Conservation (phyloP, 2,329 filamentous ascomycete genomes). For the Sporothrix brasiliensis region DNA sequence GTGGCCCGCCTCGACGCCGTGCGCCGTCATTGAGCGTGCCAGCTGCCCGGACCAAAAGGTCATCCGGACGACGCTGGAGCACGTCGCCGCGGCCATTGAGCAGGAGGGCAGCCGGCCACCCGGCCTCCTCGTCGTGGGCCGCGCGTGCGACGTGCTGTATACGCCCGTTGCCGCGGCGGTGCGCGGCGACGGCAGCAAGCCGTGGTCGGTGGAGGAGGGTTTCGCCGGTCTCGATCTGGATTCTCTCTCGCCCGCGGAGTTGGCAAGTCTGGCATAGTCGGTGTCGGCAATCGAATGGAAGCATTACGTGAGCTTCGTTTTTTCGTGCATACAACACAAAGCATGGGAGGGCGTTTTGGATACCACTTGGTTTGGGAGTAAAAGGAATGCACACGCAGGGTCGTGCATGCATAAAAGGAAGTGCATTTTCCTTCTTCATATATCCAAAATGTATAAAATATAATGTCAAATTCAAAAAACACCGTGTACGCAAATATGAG, state of each 20-base stretch:
- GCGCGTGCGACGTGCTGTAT: slow-evolving; percentile 74
- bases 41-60: slow-evolving; percentile 94
- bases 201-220: slow-evolving; percentile 36
- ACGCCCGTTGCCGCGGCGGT: neutral
- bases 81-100: slow-evolving; percentile 81
- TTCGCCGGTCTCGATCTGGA: slow-evolving; percentile 34
- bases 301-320: neutral
- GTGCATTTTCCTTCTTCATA: neutral
- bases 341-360: slow-evolving; percentile 26
- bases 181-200: slow-evolving; percentile 6
- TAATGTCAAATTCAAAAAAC: slow-evolving; percentile 1
- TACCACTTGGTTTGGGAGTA: slow-evolving; percentile 8
- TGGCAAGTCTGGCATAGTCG: slow-evolving; percentile 24
- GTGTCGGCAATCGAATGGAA: neutral
- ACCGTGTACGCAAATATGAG: slow-evolving; percentile 1
- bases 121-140: slow-evolving; percentile 81
- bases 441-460: neutral
- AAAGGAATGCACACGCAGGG: too few species aligned
- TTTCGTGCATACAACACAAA: neutral
- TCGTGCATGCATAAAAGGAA: slow-evolving; percentile 5
- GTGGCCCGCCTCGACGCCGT: slow-evolving; percentile 80
- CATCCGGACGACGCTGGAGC: slow-evolving; percentile 79
- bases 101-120: slow-evolving; percentile 87
- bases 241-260: slow-evolving; percentile 8
- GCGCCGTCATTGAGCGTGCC: slow-evolving; percentile 89